Evolutionary conservation across 768 basidiomycete genomes (phyloP), one percentile per base, ranked within the genome.

Genomic region (Gloeopeniophorella convolvens): DNA sequence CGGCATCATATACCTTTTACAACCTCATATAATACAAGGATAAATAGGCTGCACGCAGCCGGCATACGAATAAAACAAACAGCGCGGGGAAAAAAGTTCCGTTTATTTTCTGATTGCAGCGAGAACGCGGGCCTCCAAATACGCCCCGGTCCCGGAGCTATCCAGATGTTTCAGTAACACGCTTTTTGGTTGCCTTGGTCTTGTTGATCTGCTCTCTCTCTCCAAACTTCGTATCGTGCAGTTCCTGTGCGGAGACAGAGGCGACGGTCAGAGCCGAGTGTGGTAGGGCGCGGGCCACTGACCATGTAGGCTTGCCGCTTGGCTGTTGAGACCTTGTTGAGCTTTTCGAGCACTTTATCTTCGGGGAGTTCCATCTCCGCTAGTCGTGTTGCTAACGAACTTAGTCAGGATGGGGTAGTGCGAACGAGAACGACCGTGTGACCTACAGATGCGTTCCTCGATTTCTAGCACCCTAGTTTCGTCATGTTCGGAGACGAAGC

Each of bases 231-330:
- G 89, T 85, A 57, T 91, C 89, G 56, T 93, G 84, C 51, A 97
- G 69, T 66, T 91, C 85, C 83, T 88, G 63, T 16, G 42, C 9
- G n/a, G 16, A 51, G n/a, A 26, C 3, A 6, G 61, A 1, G 66
- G 42, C 23, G 34, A 35, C 11, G 5, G 5, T 36, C 37, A 13
- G 6, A 45, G 30, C 16, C 30, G 13, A 7, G 12, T n/a, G n/a
- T n/a, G n/a, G n/a, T n/a, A 30, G 5, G 28, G 3, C n/a, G 33
- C 15, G 18, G 26, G 27, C 21, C n/a, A 62, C 82, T 62, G 60
- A 91, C 93, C 92, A 97, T 95, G 48, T 84, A 89, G 1, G 96
- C 95, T 39, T 95, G 68, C 24, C 96, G 79, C 65, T 96, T 93
- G 2, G 94, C 95, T 0, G 86, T 89, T 8, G 88, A 89, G n/a